These are phyloP conservation scores for Xerocomus spinulosus DNA, from an alignment of 768 basidiomycete species.

Conservation along the genomic window DNA sequence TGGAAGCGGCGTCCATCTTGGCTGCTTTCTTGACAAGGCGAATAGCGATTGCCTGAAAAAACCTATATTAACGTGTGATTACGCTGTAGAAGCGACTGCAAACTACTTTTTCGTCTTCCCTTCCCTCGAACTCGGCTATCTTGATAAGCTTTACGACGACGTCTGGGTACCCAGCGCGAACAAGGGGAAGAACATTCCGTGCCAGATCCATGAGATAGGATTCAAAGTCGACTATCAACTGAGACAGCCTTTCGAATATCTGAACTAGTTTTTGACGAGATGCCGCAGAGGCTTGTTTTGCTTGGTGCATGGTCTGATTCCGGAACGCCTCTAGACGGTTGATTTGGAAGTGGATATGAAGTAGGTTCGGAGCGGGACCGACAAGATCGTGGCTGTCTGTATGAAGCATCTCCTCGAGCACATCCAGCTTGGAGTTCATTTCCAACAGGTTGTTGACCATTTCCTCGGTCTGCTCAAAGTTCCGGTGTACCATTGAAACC, in stretches of 20 bases:
- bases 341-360: conserved; percentile 86
- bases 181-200: conserved; percentile 70
- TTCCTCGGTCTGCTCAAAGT: conserved; percentile 91
- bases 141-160: conserved; percentile 93
- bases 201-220: conserved; percentile 76
- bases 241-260: conserved; percentile 84
- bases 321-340: conserved; percentile 91
- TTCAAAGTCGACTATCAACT: conserved; percentile 79
- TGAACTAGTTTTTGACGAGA: conserved; percentile 65
- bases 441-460: conserved; percentile 93
- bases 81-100: neutral
- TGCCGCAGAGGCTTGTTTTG: conserved; percentile 71
- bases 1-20: conserved; percentile 87
- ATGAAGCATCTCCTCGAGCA: conserved; percentile 73
- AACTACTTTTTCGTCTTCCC: conserved; percentile 89
- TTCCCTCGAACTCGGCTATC: conserved; percentile 89
- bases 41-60: conserved; percentile 79
- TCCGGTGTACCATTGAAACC: conserved; percentile 95
- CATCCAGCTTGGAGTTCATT: conserved; percentile 81
- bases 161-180: conserved; percentile 70
- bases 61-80: neutral
- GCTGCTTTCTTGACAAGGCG: conserved; percentile 92
- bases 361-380: conserved; percentile 84
- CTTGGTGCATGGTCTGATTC: conserved; percentile 92
- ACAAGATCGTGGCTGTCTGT: conserved; percentile 72